Base-by-base conservation (phyloP, 768 basidiomycete species). In the Suillus lakei region DNA sequence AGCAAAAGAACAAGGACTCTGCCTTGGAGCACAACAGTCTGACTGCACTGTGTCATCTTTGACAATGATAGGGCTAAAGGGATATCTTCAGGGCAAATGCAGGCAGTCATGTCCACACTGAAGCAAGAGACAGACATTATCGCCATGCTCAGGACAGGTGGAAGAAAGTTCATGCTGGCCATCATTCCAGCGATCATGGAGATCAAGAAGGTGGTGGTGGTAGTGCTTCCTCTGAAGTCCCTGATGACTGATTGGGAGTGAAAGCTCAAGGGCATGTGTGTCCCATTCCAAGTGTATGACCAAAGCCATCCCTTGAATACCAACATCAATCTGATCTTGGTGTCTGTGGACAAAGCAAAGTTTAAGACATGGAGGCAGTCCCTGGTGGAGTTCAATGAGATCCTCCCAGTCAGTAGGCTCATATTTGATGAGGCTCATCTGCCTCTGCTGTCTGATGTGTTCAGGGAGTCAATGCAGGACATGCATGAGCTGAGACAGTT, bases 341-440 rank as follows among this genome's bases (percentile, higher is more conserved):
- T 69, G 0, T 66, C 69, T 7, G 65, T 64, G 16, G 69, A 69
- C 59, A 69, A 61, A 23, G 41, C 63, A 0, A 46, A 61, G 36
- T 38, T 38, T 0, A 0, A 21, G 1, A 5, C 32, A 0, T 79
- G 71, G 70, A 15, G 18, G 0, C 12, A 46, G 1, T 48, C 60
- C 1, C 46, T 77, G 7, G 34, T 41, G 0, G 5, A 60, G 0
- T 63, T 73, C 0, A 28, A 58, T 3, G 34, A 34, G 0, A 3
- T 28, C 0, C 66, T 48, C 4, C 23, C 51, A 0, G 48, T 78
- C 0, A 46, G 65, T 0, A 65, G 71, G 0, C 46, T 64, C 0
- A 55, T 77, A 1, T 36, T 77, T 2, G 73, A 79, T 26, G 73
- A 78, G 26, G 70, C 69, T 0, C 72, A 75, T 26, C 65, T 72